A percentile compares a stretch with the other conserved stretches of the same genome.
phyloP scores from a whole-genome alignment of 148 eudicot genomes.

The Silene conica region DNA sequence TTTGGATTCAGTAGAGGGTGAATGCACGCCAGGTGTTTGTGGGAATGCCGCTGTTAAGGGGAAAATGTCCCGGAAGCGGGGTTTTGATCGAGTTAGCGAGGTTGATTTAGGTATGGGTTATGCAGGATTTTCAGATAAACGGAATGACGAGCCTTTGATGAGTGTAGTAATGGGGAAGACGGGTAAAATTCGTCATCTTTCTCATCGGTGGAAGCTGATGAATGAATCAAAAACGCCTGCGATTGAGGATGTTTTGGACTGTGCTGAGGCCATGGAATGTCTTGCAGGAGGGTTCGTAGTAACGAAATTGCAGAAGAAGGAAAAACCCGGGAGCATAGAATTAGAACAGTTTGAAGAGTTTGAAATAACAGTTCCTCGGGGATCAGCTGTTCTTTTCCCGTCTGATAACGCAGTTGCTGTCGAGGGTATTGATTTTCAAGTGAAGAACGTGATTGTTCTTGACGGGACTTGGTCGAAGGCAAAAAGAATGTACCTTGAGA shows the following conservation, averaged over 20 bases:
- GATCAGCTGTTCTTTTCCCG: slow-evolving; percentile 72
- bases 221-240: slow-evolving; percentile 9
- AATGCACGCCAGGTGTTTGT: slow-evolving; percentile 34
- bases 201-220: slow-evolving; percentile 15
- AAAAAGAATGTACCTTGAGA: slow-evolving; percentile 72
- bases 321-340: slow-evolving; percentile 29
- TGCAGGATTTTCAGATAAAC: slow-evolving; percentile 12
- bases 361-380: slow-evolving; percentile 52
- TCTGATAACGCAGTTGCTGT: slow-evolving; percentile 42
- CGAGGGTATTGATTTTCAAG: slow-evolving; percentile 46
- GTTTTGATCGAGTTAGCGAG: slow-evolving; percentile 13
- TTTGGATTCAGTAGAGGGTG: slow-evolving; percentile 15
- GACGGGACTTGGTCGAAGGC: slow-evolving; percentile 96
- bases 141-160: slow-evolving; percentile 24
- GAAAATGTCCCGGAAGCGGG: slow-evolving; percentile 12
- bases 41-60: slow-evolving; percentile 28
- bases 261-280: slow-evolving; percentile 17
- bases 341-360: slow-evolving; percentile 48
- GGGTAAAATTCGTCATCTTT: slow-evolving; percentile 39
- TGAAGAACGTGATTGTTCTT: slow-evolving; percentile 78
- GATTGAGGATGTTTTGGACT: slow-evolving; percentile 34
- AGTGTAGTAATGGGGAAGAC: slow-evolving; percentile 42
- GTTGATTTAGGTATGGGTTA: slow-evolving; percentile 7
- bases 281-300: slow-evolving; percentile 53
- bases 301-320: slow-evolving; percentile 45